phyloP scores from a whole-genome alignment of 108 stramenopile species.

The Cyclotella choctawhatcheeana region DNA sequence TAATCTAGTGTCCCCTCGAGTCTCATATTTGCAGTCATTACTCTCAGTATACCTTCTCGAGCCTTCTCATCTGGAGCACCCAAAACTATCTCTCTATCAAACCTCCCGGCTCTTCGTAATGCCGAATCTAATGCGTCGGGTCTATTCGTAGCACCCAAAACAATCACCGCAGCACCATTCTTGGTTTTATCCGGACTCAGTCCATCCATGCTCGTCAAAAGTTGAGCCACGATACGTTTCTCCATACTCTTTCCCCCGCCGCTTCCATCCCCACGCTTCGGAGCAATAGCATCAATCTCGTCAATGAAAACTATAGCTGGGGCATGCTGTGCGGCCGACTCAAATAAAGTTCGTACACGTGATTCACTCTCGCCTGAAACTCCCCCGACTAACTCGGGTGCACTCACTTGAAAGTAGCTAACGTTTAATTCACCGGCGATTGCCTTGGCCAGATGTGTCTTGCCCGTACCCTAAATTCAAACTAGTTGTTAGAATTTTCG shows the following conservation, averaged over 20 bases:
- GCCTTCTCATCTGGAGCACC: slow-evolving; percentile 96
- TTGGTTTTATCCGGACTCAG: slow-evolving; percentile 72
- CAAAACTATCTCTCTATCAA: slow-evolving; percentile 96
- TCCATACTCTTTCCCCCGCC: slow-evolving; percentile 91
- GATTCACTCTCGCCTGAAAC: slow-evolving; percentile 96
- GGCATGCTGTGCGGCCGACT: slow-evolving; percentile 88
- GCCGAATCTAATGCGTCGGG: slow-evolving; percentile 96
- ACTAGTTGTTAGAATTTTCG: too few relatives aligned
- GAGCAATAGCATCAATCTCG: slow-evolving; percentile 98
- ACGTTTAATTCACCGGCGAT: slow-evolving; percentile 79
- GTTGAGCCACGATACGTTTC: slow-evolving; percentile 96
- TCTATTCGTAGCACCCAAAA: slow-evolving; percentile 97
- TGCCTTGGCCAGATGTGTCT: slow-evolving; percentile 94
- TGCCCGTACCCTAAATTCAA: slow-evolving; percentile 98
- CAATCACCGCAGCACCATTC: slow-evolving; percentile 81
- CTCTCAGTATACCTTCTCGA: slow-evolving; percentile 84
- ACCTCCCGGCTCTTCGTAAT: slow-evolving; percentile 94
- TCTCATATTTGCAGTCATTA: slow-evolving; percentile 87
- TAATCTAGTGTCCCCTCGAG: slow-evolving; percentile 87
- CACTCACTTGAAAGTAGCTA: slow-evolving; percentile 83
- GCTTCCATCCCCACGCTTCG: slow-evolving; percentile 86
- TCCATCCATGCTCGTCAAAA: slow-evolving; percentile 94
- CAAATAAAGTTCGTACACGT: slow-evolving; percentile 91
- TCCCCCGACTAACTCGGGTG: slow-evolving; percentile 96
- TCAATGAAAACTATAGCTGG: slow-evolving; percentile 98